Base-by-base conservation (phyloP, 441 rosid genomes). In the Daphne laureola region DNA sequence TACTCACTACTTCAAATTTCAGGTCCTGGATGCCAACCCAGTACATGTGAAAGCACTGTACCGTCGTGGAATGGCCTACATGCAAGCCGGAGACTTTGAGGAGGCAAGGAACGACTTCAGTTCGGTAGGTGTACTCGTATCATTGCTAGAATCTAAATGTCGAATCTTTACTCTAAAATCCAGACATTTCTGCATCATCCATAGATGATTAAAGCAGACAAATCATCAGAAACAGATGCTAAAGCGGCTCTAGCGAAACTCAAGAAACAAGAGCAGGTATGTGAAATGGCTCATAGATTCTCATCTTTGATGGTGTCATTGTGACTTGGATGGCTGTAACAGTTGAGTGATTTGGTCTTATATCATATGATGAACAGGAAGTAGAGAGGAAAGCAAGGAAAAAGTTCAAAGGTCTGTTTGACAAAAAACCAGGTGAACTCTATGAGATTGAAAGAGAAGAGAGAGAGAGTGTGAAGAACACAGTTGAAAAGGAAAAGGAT, bases 11-110 rank as follows among this genome's bases (percentile, higher is more conserved):
- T 31, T 9, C 38, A 31, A 31, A 31, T 4, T 31, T 31, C 75
- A 94, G 96, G 95, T 94, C 31, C 49, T 87, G 70, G 99, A 87
- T 53, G 88, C 84, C 61, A 87, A 82, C 57, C 98, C 99, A 26
- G 86, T 69, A 1, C 90, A 90, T 55, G 85, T 55, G 49, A 94
- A 94, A 71, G 96, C 86, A 65, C 71, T 94, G n/a, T 90, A 82
- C 65, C 95, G 94, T 48, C 96, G 99, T 4, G 96, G 97, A 73
- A 90, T 81, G 97, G 97, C 99, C 56, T 72, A 78, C 70, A 68
- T 86, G 84, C 78, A 75, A 18, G 77, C 75, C 27, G 99, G 85
- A 66, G 95, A 87, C 71, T 94, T 90, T 59, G 87, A 80, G 59
- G 96, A 86, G 51, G 96, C 97, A 71, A 78, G 71, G 67, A 71